These are phyloP conservation scores for Harringtonia lauricola DNA, from an alignment of 2,329 filamentous ascomycete genomes.

Conservation along the genomic window DNA sequence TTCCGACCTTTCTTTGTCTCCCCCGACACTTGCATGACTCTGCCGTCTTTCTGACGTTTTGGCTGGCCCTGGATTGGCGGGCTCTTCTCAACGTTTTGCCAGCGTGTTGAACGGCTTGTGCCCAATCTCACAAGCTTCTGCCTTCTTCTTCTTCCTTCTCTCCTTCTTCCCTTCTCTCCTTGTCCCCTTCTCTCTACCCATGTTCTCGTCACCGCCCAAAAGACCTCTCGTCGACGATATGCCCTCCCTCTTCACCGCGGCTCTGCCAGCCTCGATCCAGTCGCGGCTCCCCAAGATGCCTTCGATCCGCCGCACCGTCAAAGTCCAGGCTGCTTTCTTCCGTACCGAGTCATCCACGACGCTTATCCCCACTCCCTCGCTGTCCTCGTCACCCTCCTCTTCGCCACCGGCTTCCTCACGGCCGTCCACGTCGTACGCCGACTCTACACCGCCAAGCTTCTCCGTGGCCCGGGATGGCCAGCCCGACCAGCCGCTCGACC, in stretches of 20 bases:
- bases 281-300: slow-evolving; percentile 12
- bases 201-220: background rate
- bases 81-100: no score
- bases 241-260: slow-evolving; percentile 10
- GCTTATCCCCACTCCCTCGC: background rate
- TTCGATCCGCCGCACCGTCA: slow-evolving; percentile 8
- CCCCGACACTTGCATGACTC: no score
- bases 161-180: no score
- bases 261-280: slow-evolving; percentile 15
- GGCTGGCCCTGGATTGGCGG: no score
- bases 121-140: no score
- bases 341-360: slow-evolving; percentile 4
- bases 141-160: no score
- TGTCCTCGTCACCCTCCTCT: slow-evolving; percentile 1
- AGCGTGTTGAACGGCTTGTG: no score
- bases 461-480: background rate
- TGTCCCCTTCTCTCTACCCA: background rate
- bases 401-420: slow-evolving; percentile 4
- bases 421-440: slow-evolving; percentile 3
- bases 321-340: slow-evolving; percentile 4
- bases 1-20: no score
- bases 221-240: slow-evolving; percentile 2
- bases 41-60: no score
- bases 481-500: background rate
- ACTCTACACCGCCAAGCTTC: no score